A percentile compares a stretch with the other conserved stretches of the same genome.
These are phyloP conservation scores for Clarireedia paspali DNA, from an alignment of 2,329 filamentous ascomycete species.

Conservation along the genomic window DNA sequence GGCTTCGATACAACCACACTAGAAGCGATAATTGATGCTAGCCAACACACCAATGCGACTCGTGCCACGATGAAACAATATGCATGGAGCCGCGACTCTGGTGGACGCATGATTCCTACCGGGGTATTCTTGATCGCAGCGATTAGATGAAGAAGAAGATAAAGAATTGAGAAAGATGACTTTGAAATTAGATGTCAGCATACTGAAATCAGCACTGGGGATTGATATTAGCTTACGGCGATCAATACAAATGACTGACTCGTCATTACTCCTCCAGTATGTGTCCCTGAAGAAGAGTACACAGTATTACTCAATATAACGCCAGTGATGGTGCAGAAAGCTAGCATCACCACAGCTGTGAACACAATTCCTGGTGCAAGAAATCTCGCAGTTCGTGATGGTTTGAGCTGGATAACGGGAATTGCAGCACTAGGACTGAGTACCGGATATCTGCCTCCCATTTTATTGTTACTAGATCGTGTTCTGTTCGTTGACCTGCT, in stretches of 20 bases:
- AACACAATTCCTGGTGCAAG: constrained; percentile 17
- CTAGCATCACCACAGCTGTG: constrained; percentile 11
- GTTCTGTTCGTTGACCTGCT: background rate
- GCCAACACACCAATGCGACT: constrained; percentile 18
- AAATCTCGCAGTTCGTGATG: constrained; percentile 11
- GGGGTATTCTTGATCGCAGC: constrained; percentile 17
- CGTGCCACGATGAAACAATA: constrained; percentile 22
- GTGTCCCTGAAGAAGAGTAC: constrained; percentile 9
- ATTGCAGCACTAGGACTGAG: background rate
- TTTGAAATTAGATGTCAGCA: constrained; percentile 10
- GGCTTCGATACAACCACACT: constrained; percentile 16
- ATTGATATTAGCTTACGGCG: constrained; percentile 14
- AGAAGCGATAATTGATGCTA: constrained; percentile 15
- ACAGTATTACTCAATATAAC: constrained; percentile 9
- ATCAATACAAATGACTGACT: constrained; percentile 14
- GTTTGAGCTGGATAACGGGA: background rate
- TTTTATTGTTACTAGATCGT: background rate
- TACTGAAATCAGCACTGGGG: too few species aligned
- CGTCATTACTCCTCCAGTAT: constrained; percentile 12
- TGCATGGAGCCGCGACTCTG: constrained; percentile 17
- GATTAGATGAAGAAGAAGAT: constrained; percentile 18
- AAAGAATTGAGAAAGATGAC: constrained; percentile 17
- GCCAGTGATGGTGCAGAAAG: constrained; percentile 8
- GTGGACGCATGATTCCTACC: constrained; percentile 16
- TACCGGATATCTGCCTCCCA: background rate